Base-by-base conservation (phyloP, 495 filamentous ascomycete species). In the Staphylotrichum tortipilum region DNA sequence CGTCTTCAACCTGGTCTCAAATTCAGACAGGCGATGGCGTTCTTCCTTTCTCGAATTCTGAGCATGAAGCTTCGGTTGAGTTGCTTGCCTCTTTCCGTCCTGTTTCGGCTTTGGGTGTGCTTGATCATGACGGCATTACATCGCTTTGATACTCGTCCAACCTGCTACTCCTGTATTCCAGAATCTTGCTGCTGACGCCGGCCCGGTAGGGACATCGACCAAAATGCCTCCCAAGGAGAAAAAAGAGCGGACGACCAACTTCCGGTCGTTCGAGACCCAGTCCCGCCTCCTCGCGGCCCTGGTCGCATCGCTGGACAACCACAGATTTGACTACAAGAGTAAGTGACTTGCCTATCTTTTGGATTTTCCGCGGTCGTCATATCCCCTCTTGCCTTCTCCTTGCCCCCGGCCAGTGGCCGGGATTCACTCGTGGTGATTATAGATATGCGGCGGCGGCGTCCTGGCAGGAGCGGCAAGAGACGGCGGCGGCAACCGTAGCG, bases 241-340 rank as follows among this genome's bases (percentile, higher is more conserved):
- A 10, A 48, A 48, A 14, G 41, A 47, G 41, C 23, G 15, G 26
- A n/a, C 37, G 21, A 31, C 62, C 2, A 77, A 76, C 44, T 79
- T 76, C 58, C 69, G 66, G 28, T 68, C 59, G 12, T 73, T 70
- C 54, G 75, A 78, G 57, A 58, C 67, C 0, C 67, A 67, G 49
- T 60, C 64, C 7, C 73, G 77, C 24, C 67, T 79, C 4, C 59
- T 79, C 0, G 70, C 73, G 3, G 77, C 77, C 4, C 53, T 78
- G n/a, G 44, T 79, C 2, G 75, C 73, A 0, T 65, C 74, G 17
- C 64, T 69, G 24, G 65, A 65, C 0, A 63, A 66, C 3, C 40
- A 63, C 2, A 69, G 67, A 39, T 63, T 77, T 1, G 69, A 78
- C 46, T 78, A 70, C 60, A 63, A 63, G 29, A 70, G 77, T 79